phyloP scores from a whole-genome alignment of 2,329 filamentous ascomycete species.

The Xylaria polymorpha region DNA sequence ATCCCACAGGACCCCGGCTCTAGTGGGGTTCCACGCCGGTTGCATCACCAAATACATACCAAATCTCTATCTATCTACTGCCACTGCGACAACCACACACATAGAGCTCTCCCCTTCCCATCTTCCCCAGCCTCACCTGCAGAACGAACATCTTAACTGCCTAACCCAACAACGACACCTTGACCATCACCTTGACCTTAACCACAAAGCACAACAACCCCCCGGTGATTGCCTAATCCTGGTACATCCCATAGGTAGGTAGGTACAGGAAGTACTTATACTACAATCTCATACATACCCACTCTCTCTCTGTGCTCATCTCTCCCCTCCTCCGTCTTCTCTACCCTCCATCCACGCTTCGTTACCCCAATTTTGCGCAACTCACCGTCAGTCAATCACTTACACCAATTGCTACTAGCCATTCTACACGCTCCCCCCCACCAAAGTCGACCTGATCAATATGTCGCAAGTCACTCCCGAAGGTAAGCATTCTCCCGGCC shows the following conservation, averaged over 20 bases:
- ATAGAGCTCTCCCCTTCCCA: slow-evolving; percentile 5
- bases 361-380: slow-evolving; percentile 28
- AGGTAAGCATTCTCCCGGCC: slow-evolving; percentile 47
- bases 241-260: background rate
- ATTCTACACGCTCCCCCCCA: slow-evolving; percentile 7
- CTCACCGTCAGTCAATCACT: slow-evolving; percentile 8
- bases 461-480: slow-evolving; percentile 54
- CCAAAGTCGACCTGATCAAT: slow-evolving; percentile 28
- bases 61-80: slow-evolving; percentile 22
- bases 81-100: slow-evolving; percentile 2
- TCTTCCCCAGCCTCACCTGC: slow-evolving; percentile 37
- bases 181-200: background rate
- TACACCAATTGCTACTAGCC: slow-evolving; percentile 22
- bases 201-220: background rate
- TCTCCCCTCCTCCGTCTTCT: slow-evolving; percentile 1
- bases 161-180: background rate
- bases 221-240: background rate
- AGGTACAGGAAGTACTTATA: background rate
- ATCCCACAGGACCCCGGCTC: slow-evolving; percentile 36
- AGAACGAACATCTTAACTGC: background rate
- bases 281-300: background rate
- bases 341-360: background rate
- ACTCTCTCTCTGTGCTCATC: background rate
- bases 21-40: slow-evolving; percentile 40
- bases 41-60: slow-evolving; percentile 38